These are phyloP conservation scores for Zelopaecilomyces penicillatus DNA, from an alignment of 2,329 filamentous ascomycete species.

Conservation along the genomic window DNA sequence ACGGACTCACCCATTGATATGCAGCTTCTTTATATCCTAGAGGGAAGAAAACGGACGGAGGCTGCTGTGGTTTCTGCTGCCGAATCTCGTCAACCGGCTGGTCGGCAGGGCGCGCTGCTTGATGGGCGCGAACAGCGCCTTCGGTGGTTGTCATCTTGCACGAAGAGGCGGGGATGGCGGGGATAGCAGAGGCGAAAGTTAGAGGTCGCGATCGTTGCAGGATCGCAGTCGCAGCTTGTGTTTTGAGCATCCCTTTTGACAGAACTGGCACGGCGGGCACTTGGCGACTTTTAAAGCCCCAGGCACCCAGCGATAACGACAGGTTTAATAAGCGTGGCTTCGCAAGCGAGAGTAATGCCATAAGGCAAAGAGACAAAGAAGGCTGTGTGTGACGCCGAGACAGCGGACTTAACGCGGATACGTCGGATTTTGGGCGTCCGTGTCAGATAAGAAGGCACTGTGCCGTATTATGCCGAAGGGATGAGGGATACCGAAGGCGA, in stretches of 20 bases:
- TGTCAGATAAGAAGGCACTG: too few species aligned
- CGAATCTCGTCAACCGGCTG: conserved; percentile 16
- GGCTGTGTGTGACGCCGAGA: too few species aligned
- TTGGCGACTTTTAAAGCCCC: conserved; percentile 16
- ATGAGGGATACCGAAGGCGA: neutral
- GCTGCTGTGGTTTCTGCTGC: conserved; percentile 19
- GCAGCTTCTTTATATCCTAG: conserved; percentile 87
- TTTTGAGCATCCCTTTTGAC: conserved; percentile 36
- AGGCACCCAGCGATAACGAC: conserved; percentile 5
- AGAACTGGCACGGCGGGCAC: conserved; percentile 11
- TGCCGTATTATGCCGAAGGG: neutral
- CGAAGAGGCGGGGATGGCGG: conserved; percentile 9
- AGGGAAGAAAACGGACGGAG: conserved; percentile 56
- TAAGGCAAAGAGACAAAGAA: too few species aligned
- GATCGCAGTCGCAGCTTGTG: conserved; percentile 30
- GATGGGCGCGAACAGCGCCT: conserved; percentile 16
- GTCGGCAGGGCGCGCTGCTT: conserved; percentile 9
- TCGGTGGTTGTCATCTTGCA: conserved; percentile 27
- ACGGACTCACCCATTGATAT: conserved; percentile 69
- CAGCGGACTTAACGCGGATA: neutral
- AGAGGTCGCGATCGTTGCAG: conserved; percentile 33
- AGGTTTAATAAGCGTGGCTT: too few species aligned
- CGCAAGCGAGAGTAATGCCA: too few species aligned
- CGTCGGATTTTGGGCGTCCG: neutral
- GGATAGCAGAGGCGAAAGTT: conserved; percentile 18